phyloP scores from a whole-genome alignment of 2,329 filamentous ascomycete genomes.

The Fusarium proliferatum region DNA sequence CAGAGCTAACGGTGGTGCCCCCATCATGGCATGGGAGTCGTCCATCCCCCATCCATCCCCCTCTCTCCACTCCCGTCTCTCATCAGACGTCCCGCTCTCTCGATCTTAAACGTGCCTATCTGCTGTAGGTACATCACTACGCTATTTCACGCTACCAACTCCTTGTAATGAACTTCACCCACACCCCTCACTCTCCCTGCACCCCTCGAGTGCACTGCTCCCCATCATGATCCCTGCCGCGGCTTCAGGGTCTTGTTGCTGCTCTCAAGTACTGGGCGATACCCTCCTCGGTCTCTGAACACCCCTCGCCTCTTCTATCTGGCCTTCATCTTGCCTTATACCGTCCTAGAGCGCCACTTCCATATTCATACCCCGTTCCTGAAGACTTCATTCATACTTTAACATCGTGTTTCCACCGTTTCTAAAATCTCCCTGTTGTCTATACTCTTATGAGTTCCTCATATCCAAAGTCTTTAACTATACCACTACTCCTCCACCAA shows the following conservation, averaged over 20 bases:
- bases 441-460: conserved; percentile 19
- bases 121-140: conserved; percentile 25
- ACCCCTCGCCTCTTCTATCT: conserved; percentile 35
- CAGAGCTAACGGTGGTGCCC: conserved; percentile 35
- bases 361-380: conserved; percentile 36
- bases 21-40: conserved; percentile 20
- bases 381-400: conserved; percentile 34
- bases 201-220: conserved; percentile 22
- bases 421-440: conserved; percentile 11
- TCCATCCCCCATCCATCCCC: conserved; percentile 10
- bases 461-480: conserved; percentile 10
- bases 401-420: conserved; percentile 23
- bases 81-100: conserved; percentile 31
- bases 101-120: conserved; percentile 33
- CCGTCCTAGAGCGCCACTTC: conserved; percentile 36
- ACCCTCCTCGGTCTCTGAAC: conserved; percentile 34
- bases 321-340: conserved; percentile 33
- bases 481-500: conserved; percentile 9
- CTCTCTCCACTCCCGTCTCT: conserved; percentile 33
- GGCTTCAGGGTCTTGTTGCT: conserved; percentile 38
- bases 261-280: conserved; percentile 39
- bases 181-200: conserved; percentile 5
- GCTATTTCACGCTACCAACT: conserved; percentile 4
- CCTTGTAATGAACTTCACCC: conserved; percentile 4
- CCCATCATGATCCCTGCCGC: conserved; percentile 35